A percentile compares a stretch with the other conserved stretches of the same genome.
These are phyloP conservation scores for Tagetes erecta DNA, from an alignment of 129 eudicot genomes.

Conservation along the genomic window DNA sequence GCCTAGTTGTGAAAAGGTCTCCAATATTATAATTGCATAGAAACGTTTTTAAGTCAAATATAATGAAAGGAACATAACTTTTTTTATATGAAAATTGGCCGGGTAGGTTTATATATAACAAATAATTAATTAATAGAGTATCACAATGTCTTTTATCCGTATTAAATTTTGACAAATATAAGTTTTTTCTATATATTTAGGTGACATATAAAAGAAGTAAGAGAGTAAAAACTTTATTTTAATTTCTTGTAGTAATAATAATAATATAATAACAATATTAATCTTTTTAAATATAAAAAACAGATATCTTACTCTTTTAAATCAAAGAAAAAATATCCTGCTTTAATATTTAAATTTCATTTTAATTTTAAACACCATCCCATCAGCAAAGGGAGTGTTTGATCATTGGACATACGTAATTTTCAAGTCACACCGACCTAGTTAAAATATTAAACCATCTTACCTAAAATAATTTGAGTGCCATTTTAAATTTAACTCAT, in stretches of 20 bases:
- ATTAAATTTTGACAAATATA: too few relatives aligned
- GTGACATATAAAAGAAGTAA: too few relatives aligned
- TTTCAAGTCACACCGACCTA: slow-evolving; percentile 15
- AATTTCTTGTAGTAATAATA: too few relatives aligned
- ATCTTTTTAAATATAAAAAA: too few relatives aligned
- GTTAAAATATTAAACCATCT: background rate
- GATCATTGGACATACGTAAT: background rate
- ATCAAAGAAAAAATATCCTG: too few relatives aligned
- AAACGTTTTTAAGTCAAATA: background rate
- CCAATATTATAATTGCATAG: background rate
- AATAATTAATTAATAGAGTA: background rate
- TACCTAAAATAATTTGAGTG: background rate
- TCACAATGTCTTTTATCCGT: too few relatives aligned
- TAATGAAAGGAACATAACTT: background rate
- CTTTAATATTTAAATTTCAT: background rate
- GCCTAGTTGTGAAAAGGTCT: background rate
- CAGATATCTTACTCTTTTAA: too few relatives aligned
- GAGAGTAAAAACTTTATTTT: too few relatives aligned
- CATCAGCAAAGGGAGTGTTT: background rate
- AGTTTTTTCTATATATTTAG: too few relatives aligned
- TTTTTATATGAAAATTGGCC: background rate
- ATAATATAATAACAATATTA: too few relatives aligned
- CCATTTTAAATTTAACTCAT: background rate
- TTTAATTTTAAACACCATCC: background rate
- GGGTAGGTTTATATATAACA: background rate